Base-by-base conservation (phyloP, 2,329 filamentous ascomycete species). In the Lecanicillium sp. region DNA sequence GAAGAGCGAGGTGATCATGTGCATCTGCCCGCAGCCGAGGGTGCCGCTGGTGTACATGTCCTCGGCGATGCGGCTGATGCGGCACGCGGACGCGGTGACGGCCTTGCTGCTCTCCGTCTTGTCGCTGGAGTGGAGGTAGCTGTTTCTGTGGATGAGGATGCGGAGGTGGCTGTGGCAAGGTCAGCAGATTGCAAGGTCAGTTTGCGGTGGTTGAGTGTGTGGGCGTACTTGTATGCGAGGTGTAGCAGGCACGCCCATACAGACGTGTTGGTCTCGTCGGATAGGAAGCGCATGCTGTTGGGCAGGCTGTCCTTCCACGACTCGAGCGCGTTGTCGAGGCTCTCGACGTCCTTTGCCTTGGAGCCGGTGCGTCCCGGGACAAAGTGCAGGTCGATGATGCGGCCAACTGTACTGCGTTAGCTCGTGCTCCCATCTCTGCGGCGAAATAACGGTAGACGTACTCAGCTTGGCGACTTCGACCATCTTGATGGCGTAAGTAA, bases 401-500 rank as follows among this genome's bases (percentile, higher is more conserved):
- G 55, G 9, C 64, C 59, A 41, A 65, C 64, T 67, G 15, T 8
- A 7, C 14, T 1, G 6, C 12, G 43, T 55, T n/a, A 53, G 43
- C 3, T 2, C 42, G 14, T 20, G 9, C 10, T 3, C 4, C 8
- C 36, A 19, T n/a, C 14, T 12, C 19, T 12, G 17, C 9, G 4
- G 24, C 3, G 9, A 19, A 15, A 11, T 15, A 12, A 3, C 2
- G 4, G 2, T 9, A 12, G 5, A 38, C 63, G 47, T 47, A 67
- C 64, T 60, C 23, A 68, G 49, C 21, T 56, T 56, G 3, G 64
- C 59, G 14, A 68, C 57, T 26, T 68, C 64, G 0, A 67, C 63
- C 66, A 68, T 68, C 44, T 67, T 68, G 30, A 66, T 62, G 0
- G 57, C 58, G 46, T 68, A 67, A 0, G 58, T 58, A 4, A 66